Evolutionary conservation across 768 basidiomycete genomes (phyloP).

Genomic region (Lactarius psammicola): DNA sequence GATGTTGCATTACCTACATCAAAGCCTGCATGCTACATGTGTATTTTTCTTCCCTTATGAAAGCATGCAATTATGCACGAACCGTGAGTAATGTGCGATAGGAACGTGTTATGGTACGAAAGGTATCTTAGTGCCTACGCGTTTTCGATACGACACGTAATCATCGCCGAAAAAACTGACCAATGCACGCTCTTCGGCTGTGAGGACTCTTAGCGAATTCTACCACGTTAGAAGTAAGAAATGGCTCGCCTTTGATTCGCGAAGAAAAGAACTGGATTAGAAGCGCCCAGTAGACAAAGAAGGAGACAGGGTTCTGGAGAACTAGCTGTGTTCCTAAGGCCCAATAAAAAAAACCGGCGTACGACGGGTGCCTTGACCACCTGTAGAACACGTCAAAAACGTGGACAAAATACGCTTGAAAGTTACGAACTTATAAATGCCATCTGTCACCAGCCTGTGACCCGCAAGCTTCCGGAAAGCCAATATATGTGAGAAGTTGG

Average conservation of each 20-base stretch:
- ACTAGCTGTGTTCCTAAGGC: constrained; percentile 91
- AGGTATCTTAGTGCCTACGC: constrained; percentile 86
- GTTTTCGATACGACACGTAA: constrained; percentile 71
- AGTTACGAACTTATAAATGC: constrained; percentile 76
- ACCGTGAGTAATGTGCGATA: not conserved
- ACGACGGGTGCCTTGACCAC: constrained; percentile 92
- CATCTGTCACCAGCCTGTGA: constrained; percentile 83
- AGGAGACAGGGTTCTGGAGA: constrained; percentile 80
- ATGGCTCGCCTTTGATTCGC: constrained; percentile 71
- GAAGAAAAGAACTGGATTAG: constrained; percentile 86
- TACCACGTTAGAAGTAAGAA: not conserved
- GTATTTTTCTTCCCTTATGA: constrained; percentile 35
- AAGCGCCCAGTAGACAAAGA: constrained; percentile 60
- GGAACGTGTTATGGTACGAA: constrained; percentile 57
- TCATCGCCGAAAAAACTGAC: constrained; percentile 88
- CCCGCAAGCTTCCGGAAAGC: constrained; percentile 67
- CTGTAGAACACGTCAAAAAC: constrained; percentile 39
- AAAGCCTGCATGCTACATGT: constrained; percentile 36
- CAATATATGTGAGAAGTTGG: constrained; percentile 90
- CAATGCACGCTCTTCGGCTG: constrained; percentile 81
- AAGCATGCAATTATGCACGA: constrained; percentile 22
- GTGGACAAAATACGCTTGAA: not conserved
- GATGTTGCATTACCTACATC: constrained; percentile 10
- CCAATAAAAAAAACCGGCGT: constrained; percentile 98
- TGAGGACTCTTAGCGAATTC: not conserved